Base-by-base conservation (phyloP, 2,329 filamentous ascomycete species). In the Fragosphaeria purpurea region DNA sequence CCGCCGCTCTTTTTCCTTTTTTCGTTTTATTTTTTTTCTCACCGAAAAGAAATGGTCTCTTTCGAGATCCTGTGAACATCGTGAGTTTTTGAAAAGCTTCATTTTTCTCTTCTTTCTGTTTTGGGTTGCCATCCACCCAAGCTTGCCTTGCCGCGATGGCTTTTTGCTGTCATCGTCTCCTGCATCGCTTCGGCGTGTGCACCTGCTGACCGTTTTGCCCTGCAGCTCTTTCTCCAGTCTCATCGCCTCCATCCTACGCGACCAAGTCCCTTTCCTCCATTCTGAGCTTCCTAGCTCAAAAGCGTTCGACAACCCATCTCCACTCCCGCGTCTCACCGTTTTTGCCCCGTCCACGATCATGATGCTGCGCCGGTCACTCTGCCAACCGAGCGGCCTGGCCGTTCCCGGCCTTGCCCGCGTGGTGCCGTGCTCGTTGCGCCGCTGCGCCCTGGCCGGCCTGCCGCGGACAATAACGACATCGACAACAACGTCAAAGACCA, bases 361-460 rank as follows among this genome's bases (percentile, higher is more conserved):
- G 35, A 56, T 56, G 55, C 40, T 56, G 45, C 37, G 53, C 30
- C 53, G 53, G 50, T 56, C 55, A 46, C 44, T 56, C 11, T 51
- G 50, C 38, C 52, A 55, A 41, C 53, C 53, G 53, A 48, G 51
- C 46, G 47, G 55, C 47, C 38, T 53, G 12, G 42, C 50, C 11
- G 22, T 46, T 13, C 43, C 55, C 10, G 41, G 50, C 41, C 49
- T 48, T 11, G 43, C 48, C 31, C 53, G 53, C 41, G 44, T 43
- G 10, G 47, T 52, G 13, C 50, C 55, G 6, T 41, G 51, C 44
- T 37, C 47, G 32, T 52, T 50, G 12, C n/a, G 22, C 22, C 22
- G 48, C 13, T 48, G 49, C 30, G 51, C 45, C 42, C 32, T 47
- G 22, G 37, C 50, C 38, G 40, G 44, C 39, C 33, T 48, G 39